A percentile compares a stretch with the other conserved stretches of the same genome.
These are phyloP conservation scores for Paramecium sonneborni DNA, from an alignment of 73 alveolate species.

Conservation along the genomic window DNA sequence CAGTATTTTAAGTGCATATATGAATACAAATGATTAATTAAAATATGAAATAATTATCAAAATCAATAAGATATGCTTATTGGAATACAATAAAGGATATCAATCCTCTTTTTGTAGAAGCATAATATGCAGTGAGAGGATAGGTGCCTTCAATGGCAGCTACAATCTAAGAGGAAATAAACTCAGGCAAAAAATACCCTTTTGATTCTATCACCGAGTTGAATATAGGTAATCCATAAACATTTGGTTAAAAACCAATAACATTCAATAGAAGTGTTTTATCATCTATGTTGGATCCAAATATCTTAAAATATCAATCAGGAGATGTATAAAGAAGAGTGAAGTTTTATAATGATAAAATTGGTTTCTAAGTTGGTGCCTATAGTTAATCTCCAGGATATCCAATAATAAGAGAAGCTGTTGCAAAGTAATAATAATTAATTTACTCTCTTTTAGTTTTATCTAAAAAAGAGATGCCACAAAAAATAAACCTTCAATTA, in stretches of 20 bases:
- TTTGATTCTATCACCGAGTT: constrained; percentile 39
- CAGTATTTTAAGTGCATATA: not conserved
- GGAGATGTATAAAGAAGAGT: constrained; percentile 54
- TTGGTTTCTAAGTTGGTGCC: not conserved
- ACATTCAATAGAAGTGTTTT: constrained; percentile 17
- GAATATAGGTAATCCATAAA: constrained; percentile 55
- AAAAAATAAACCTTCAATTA: constrained; percentile 12
- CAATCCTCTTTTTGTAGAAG: constrained; percentile 4
- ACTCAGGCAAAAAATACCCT: constrained; percentile 14
- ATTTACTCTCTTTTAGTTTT: not conserved
- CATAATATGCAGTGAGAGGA: constrained; percentile 50
- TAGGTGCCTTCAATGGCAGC: constrained; percentile 9
- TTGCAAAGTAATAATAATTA: not conserved
- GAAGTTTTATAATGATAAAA: not conserved
- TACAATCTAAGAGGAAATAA: not conserved
- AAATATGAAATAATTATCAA: constrained; percentile 29
- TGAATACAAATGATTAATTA: constrained; percentile 25
- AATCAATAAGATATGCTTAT: not conserved
- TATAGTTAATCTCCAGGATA: constrained; percentile 2
- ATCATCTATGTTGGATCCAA: constrained; percentile 5
- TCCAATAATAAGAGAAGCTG: constrained; percentile 45
- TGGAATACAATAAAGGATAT: not conserved
- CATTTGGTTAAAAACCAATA: constrained; percentile 44
- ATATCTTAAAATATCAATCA: not conserved
- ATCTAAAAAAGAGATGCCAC: constrained; percentile 45